Evolutionary conservation across 352 stramenopile species (phyloP).

Genomic region (Discostella stelligera): DNA sequence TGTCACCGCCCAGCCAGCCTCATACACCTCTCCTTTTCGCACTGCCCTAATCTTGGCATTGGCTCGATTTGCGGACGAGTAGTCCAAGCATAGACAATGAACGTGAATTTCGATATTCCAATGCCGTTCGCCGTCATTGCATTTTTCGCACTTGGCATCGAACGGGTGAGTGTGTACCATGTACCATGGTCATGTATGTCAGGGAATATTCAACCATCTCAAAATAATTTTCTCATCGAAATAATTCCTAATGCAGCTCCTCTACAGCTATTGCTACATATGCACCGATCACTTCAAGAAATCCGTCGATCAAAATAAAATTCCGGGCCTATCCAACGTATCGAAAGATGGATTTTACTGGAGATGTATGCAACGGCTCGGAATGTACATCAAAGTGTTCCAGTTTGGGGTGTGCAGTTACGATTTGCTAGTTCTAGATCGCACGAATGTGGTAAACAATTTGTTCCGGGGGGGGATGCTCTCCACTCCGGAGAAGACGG

Average conservation of each 20-base stretch:
- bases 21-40: neutral
- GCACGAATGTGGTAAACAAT: slow-evolving; percentile 28
- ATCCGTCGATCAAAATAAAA: slow-evolving; percentile 40
- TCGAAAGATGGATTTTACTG: slow-evolving; percentile 40
- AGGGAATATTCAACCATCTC: too few species aligned
- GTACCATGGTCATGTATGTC: neutral
- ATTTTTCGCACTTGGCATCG: slow-evolving; percentile 42
- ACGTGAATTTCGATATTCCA: slow-evolving; percentile 7
- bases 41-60: neutral
- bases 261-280: slow-evolving; percentile 50
- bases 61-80: neutral
- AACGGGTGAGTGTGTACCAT: slow-evolving; percentile 20
- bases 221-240: too few species aligned
- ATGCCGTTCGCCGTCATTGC: slow-evolving; percentile 26
- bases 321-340: slow-evolving; percentile 32
- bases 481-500: slow-evolving; percentile 12
- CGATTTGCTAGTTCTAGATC: slow-evolving; percentile 46
- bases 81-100: neutral
- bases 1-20: neutral
- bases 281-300: slow-evolving; percentile 52
- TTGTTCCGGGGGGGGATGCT: slow-evolving; percentile 29
- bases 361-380: slow-evolving; percentile 45
- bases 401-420: slow-evolving; percentile 46
- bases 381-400: slow-evolving; percentile 56
- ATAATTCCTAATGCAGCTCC: neutral